Conservation (phyloP, 148 eudicot species). For the Oxyria digyna region DNA sequence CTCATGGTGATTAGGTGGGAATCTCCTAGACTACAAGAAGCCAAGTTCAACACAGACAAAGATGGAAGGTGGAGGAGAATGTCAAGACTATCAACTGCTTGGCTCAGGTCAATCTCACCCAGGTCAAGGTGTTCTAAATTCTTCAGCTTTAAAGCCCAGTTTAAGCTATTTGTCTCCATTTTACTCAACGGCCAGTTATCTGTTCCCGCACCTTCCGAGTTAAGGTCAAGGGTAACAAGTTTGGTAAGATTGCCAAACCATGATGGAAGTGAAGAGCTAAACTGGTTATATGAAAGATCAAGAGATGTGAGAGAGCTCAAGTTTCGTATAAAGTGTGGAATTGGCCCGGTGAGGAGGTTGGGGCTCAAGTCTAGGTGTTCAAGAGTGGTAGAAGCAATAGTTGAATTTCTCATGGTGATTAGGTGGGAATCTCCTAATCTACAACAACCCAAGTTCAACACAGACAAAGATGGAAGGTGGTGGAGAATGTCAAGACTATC, state of each 20-base stretch:
- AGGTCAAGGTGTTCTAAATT: background rate
- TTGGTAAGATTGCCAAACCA: slow-evolving; percentile 11
- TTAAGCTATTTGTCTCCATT: background rate
- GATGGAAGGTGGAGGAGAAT: background rate
- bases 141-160: background rate
- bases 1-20: background rate
- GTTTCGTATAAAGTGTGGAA: slow-evolving; percentile 10
- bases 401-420: background rate
- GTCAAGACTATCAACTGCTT: background rate
- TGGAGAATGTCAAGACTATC: background rate
- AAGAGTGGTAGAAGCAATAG: background rate
- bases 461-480: background rate
- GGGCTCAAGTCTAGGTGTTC: background rate
- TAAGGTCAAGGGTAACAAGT: background rate
- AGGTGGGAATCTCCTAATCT: background rate
- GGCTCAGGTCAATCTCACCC: background rate
- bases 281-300: slow-evolving; percentile 13
- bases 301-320: slow-evolving; percentile 12
- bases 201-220: no score
- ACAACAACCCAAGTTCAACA: background rate
- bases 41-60: background rate
- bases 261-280: background rate
- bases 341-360: slow-evolving; percentile 5
- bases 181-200: background rate
- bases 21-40: background rate